Conservation (phyloP, 2,329 filamentous ascomycete species). For the Diplodia corticola region DNA sequence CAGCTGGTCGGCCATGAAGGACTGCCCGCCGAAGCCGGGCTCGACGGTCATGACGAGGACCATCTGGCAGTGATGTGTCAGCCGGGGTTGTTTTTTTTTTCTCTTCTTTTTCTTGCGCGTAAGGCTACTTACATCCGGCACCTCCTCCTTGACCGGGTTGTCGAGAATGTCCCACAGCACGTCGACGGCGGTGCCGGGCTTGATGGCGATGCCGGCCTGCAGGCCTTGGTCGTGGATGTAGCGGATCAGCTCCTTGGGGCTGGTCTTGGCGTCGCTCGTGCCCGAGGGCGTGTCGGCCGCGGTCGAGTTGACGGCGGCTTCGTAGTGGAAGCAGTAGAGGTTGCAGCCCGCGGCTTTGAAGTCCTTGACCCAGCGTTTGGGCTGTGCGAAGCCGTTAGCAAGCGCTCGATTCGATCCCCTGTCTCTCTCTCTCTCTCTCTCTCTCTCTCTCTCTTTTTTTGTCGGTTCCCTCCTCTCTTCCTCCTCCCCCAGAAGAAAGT, state of each 20-base stretch:
- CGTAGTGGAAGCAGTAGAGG: constrained; percentile 99
- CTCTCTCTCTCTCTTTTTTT: too few relatives aligned
- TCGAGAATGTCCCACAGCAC: constrained; percentile 91
- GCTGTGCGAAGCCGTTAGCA: constrained; percentile 53
- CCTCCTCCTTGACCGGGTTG: constrained; percentile 68
- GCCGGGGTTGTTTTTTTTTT: constrained; percentile 1
- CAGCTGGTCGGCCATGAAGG: constrained; percentile 95
- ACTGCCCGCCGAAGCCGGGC: constrained; percentile 95
- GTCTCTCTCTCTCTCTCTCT: background rate
- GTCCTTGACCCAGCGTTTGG: constrained; percentile 96
- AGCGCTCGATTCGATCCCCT: too few relatives aligned
- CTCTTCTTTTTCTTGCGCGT: background rate
- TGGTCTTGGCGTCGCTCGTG: constrained; percentile 70
- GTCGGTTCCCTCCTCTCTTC: background rate
- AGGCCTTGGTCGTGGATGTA: constrained; percentile 89
- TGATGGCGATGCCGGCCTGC: constrained; percentile 91
- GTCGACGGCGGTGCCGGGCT: constrained; percentile 86
- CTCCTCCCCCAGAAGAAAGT: background rate
- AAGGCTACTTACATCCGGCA: constrained; percentile 80
- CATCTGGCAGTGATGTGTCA: too few relatives aligned
- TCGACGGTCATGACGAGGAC: constrained; percentile 98
- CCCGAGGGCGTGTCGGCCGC: constrained; percentile 78
- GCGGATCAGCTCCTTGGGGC: constrained; percentile 77
- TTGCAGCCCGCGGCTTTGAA: constrained; percentile 94
- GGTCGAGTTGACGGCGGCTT: constrained; percentile 81